Evolutionary conservation across 2,329 filamentous ascomycete genomes (phyloP).

Genomic region (Ascosphaera apis): DNA sequence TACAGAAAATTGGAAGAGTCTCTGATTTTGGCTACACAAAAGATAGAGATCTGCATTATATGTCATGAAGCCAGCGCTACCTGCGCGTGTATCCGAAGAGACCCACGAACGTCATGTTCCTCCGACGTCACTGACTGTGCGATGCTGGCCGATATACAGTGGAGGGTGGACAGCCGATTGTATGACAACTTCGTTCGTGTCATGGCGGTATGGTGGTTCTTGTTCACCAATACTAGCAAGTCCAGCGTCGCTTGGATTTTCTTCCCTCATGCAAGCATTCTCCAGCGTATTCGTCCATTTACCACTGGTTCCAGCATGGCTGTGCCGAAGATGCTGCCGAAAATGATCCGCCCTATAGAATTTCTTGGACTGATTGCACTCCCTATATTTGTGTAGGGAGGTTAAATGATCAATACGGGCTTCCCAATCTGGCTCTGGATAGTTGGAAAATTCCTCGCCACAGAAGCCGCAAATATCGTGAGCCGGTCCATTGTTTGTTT

Average conservation of each 20-base stretch:
- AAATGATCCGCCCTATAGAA: slow-evolving; percentile 97
- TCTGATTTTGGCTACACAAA: too few relatives aligned
- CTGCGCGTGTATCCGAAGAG: too few relatives aligned
- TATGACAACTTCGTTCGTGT: too few relatives aligned
- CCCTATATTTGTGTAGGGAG: slow-evolving; percentile 82
- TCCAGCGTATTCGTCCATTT: slow-evolving; percentile 99
- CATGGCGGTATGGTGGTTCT: too few relatives aligned
- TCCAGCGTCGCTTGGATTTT: slow-evolving; percentile 20
- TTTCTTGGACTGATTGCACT: slow-evolving; percentile 96
- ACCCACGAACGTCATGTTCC: too few relatives aligned
- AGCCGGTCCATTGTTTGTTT: slow-evolving; percentile 14
- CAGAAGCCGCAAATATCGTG: slow-evolving; percentile 81
- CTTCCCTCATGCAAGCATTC: slow-evolving; percentile 88
- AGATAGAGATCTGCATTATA: too few relatives aligned
- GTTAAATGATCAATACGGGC: slow-evolving; percentile 67
- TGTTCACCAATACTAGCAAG: slow-evolving; percentile 9
- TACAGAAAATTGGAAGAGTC: too few relatives aligned
- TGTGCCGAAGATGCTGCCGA: slow-evolving; percentile 93
- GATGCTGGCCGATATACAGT: too few relatives aligned
- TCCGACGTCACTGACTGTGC: too few relatives aligned
- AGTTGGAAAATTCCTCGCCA: slow-evolving; percentile 65
- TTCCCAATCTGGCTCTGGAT: slow-evolving; percentile 66
- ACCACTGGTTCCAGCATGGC: slow-evolving; percentile 81
- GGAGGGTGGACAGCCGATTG: too few relatives aligned
- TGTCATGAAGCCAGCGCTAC: too few relatives aligned